A percentile compares a stretch with the other conserved stretches of the same genome.
Evolutionary conservation across 148 eudicot species (phyloP).

Genomic region (Vaccinium myrtillus): DNA sequence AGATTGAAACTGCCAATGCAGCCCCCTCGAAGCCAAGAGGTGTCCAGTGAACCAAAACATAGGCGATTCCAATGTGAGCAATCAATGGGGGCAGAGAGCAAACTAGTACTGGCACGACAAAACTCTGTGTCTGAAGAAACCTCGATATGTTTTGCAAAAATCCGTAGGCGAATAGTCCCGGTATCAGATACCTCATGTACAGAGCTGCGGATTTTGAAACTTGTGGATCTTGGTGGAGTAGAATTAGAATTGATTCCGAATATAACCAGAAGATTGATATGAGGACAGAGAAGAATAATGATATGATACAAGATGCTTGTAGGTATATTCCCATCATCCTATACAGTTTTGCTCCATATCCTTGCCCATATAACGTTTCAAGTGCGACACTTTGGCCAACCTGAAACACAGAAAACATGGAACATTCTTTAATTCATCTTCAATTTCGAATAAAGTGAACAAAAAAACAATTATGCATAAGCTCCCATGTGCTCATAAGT

Average conservation of each 20-base stretch:
- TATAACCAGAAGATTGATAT: slow-evolving; percentile 72
- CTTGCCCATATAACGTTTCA: slow-evolving; percentile 93
- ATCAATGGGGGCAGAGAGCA: slow-evolving; percentile 54
- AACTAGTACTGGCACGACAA: slow-evolving; percentile 50
- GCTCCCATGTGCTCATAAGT: too few relatives aligned
- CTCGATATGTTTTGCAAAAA: slow-evolving; percentile 60
- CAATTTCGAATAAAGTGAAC: too few relatives aligned
- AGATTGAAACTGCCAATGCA: slow-evolving; percentile 62
- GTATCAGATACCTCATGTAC: slow-evolving; percentile 63
- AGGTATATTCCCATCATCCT: slow-evolving; percentile 71
- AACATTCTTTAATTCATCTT: too few relatives aligned
- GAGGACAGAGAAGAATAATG: slow-evolving; percentile 47
- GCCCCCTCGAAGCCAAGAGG: slow-evolving; percentile 58
- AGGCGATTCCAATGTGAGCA: slow-evolving; percentile 48
- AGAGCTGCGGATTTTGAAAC: slow-evolving; percentile 53
- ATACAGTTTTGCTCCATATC: slow-evolving; percentile 69
- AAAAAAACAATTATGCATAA: too few relatives aligned
- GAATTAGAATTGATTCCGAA: slow-evolving; percentile 50
- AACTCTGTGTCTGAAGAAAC: slow-evolving; percentile 76
- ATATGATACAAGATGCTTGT: slow-evolving; percentile 74
- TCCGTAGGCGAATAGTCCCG: slow-evolving; percentile 63
- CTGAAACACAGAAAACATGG: slow-evolving; percentile 41
- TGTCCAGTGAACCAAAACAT: slow-evolving; percentile 46
- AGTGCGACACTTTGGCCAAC: slow-evolving; percentile 78
- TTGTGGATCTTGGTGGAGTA: slow-evolving; percentile 61